Base-by-base conservation (phyloP, 1,284 basidiomycete species). In the Inonotus obliquus region DNA sequence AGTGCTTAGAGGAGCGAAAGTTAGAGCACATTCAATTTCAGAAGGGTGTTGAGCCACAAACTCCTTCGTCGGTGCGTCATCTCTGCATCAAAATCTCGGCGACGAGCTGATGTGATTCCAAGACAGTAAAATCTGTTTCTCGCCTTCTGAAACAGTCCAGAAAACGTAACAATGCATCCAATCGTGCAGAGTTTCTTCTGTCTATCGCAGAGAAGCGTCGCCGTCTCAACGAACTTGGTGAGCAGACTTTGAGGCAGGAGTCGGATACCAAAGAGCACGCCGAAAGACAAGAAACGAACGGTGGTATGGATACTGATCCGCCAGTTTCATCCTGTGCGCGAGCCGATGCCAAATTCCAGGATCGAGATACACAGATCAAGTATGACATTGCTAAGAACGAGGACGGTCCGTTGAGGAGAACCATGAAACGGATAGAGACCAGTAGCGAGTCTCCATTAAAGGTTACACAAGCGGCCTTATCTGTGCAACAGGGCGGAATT, bases 361-460 rank as follows among this genome's bases (percentile, higher is more conserved):
- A 92, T 69, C 76, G 90, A 54, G 86, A 90, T 60, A 73, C 82
- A 0, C 90, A 91, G 69, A 90, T 92, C 79, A 89, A 87, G 70
- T 91, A 91, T 65, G 89, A 92, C 69, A 87, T 92, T 61, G 86
- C 86, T 25, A 89, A 85, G 72, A 91, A 91, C 65, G 86, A 86
- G 60, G 87, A 88, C 44, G 89, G 89, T 0, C 89, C 89, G 0
- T 73, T 92, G 47, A 78, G 81, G 38, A 78, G 84, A 64, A 91
- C 87, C 0, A 70, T 84, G 71, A 59, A 65, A 51, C 48, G 39
- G 7, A 25, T 7, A 14, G 39, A 49, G 19, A 11, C 17, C 23
- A 32, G 25, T 39, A 21, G 14, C 25, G 45, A 57, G 35, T 23
- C n/a, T 4, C 51, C 68, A 63, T 55, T 62, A 72, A 72, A 56